phyloP scores from a whole-genome alignment of 225 moss, liverwort and hornwort genomes.

The Anthoceros angustus region DNA sequence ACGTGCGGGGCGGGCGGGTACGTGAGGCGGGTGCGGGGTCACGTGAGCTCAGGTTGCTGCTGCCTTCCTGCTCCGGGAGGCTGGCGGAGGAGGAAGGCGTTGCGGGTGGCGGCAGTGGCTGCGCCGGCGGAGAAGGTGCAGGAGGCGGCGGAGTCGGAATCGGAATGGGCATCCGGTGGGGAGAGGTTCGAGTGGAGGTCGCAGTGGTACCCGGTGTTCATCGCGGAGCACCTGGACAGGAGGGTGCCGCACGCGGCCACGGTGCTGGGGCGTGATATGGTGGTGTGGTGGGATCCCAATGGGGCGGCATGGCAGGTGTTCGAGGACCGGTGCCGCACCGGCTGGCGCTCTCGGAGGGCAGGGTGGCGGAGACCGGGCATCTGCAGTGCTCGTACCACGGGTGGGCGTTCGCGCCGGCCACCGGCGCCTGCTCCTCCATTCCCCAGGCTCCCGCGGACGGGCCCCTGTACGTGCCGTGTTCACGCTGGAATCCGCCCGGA shows the following conservation, averaged over 20 bases:
- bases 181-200: constrained; percentile 45
- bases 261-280: constrained; percentile 52
- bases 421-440: constrained; percentile 49
- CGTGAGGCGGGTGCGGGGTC: no score
- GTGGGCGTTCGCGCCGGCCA: constrained; percentile 46
- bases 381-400: constrained; percentile 70
- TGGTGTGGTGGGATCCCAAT: constrained; percentile 54
- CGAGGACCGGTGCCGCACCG: constrained; percentile 57
- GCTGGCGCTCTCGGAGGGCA: constrained; percentile 56
- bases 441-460: constrained; percentile 58
- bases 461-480: constrained; percentile 8
- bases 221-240: constrained; percentile 46
- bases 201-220: constrained; percentile 58
- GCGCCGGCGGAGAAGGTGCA: background rate
- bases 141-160: background rate
- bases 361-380: constrained; percentile 54
- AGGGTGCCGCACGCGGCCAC: constrained; percentile 40
- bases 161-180: background rate
- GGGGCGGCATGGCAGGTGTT: constrained; percentile 37
- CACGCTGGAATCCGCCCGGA: no score
- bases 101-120: no score
- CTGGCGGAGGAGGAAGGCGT: no score
- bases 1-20: no score
- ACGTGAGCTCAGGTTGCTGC: no score
- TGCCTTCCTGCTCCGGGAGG: no score